Base-by-base conservation (phyloP, 306 rosid genomes). In the Prunus kanzakura region DNA sequence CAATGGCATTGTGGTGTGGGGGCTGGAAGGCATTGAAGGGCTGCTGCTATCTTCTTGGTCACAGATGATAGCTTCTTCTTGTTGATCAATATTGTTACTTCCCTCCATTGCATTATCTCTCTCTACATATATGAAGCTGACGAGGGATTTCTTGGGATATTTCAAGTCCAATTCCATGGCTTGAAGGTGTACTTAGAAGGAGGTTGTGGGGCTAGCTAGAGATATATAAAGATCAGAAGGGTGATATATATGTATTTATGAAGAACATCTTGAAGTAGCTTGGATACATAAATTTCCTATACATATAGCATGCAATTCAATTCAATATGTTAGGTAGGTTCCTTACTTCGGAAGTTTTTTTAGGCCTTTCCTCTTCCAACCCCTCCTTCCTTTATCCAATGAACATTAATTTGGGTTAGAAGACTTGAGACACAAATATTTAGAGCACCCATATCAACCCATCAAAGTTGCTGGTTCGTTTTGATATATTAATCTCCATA, bases 31-130 rank as follows among this genome's bases (percentile, higher is more conserved):
- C 38, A 76, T 58, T 23, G 87, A 82, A 14, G 88, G 78, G 66
- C 84, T 84, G 69, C 82, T 81, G 0, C 13, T 56, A 23, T 60
- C 64, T 75, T 86, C 89, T 54, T 79, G 88, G 46, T 87, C 86
- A 47, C 87, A 87, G 22, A 11, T 69, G 9, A 72, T 47, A 11
- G 15, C 51, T 47, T 47, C 82, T 46, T 89, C 41, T 35, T 35
- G 85, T 27, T 51, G 66, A 30, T 78, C 84, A 35, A n/a, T 57
- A 52, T 56, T 25, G 35, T 86, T 84, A 10, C 89, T 78, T 23
- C 35, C 23, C 49, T 62, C 78, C 11, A 19, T 76, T 35, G 76
- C 81, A 35, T 51, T 57, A 14, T 63, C 75, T 76, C 71, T 76
- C 67, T 88, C 91, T 30, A n/a, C 67, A 4, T 83, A 81, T 77